Conservation (phyloP, 306 rosid genomes). For the Ochetophila trinervis region DNA sequence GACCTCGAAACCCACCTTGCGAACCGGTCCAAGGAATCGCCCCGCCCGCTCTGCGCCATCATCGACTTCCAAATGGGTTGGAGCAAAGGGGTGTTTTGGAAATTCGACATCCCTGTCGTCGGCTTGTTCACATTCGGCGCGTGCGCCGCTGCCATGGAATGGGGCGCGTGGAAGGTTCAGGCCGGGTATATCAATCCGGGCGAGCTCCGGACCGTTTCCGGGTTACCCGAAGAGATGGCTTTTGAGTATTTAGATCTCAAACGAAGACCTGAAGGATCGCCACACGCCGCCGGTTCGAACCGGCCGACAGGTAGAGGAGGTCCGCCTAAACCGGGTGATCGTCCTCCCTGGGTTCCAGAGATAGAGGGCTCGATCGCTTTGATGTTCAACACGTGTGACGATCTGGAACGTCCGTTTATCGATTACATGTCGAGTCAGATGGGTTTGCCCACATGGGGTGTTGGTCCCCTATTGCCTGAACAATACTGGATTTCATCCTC, state of each 20-base stretch:
- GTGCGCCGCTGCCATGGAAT: constrained; percentile 22
- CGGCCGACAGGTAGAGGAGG: constrained; percentile 1
- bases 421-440: constrained; percentile 14
- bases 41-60: constrained; percentile 2
- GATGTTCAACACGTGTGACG: constrained; percentile 27
- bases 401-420: constrained; percentile 18
- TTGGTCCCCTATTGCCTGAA: constrained; percentile 18
- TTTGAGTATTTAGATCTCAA: constrained; percentile 8
- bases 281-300: neutral
- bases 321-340: constrained; percentile 21
- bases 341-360: constrained; percentile 25
- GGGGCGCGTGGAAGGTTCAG: constrained; percentile 23
- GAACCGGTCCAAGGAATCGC: neutral
- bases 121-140: constrained; percentile 20
- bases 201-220: constrained; percentile 13
- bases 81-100: constrained; percentile 19
- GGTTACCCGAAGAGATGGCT: constrained; percentile 13
- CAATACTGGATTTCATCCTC: constrained; percentile 5
- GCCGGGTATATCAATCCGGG: constrained; percentile 1
- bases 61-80: constrained; percentile 22
- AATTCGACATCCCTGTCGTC: constrained; percentile 9
- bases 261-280: constrained; percentile 6
- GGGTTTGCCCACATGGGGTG: constrained; percentile 11
- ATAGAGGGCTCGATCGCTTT: constrained; percentile 14
- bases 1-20: constrained; percentile 21